Evolutionary conservation across 345 rosid species (phyloP).

Genomic region (Mangifera indica): DNA sequence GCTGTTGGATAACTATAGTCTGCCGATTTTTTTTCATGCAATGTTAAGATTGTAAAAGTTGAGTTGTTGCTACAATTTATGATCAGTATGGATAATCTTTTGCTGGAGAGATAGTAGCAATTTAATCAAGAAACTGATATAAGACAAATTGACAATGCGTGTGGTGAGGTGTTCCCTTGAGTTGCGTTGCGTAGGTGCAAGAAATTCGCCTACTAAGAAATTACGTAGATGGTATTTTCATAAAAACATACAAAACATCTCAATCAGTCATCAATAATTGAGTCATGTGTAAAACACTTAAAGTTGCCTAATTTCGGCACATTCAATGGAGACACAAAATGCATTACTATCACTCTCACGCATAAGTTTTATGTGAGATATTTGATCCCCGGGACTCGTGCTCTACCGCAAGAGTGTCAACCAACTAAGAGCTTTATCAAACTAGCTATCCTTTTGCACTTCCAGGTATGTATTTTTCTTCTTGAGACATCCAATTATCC

Average conservation of each 20-base stretch:
- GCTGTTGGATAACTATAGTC: not conserved
- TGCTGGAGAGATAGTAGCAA: not conserved
- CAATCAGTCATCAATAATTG: constrained; percentile 6
- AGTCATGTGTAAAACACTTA: not conserved
- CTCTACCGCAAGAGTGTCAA: too few species aligned
- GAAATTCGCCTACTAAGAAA: not conserved
- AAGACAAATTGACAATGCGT: too few species aligned
- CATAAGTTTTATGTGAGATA: too few species aligned
- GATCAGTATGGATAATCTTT: not conserved
- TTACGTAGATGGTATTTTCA: constrained; percentile 14
- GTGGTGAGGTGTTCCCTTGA: too few species aligned
- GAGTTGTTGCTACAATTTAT: not conserved
- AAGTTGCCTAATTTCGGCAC: not conserved
- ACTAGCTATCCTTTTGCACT: too few species aligned
- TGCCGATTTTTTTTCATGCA: not conserved
- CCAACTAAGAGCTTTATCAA: too few species aligned
- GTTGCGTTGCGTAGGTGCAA: not conserved
- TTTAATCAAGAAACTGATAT: too few species aligned
- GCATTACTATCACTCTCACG: not conserved
- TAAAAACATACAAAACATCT: not conserved
- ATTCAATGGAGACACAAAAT: not conserved
- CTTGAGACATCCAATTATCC: too few species aligned
- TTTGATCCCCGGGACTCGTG: too few species aligned
- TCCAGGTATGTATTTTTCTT: not conserved
- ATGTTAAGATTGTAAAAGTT: not conserved